phyloP scores from a whole-genome alignment of 345 rosid species.

The Populus davidiana region DNA sequence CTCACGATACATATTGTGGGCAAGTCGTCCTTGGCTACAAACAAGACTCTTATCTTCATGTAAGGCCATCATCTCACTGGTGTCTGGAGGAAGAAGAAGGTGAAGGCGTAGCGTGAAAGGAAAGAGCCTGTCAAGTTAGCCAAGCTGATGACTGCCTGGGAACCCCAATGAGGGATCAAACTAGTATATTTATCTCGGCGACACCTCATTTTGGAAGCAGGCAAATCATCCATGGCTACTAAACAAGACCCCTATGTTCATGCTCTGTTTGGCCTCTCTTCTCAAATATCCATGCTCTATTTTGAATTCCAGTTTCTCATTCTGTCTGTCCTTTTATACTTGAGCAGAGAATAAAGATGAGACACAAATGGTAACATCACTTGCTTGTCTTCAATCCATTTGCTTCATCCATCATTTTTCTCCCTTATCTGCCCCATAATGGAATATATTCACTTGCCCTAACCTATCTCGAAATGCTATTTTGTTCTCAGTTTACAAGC shows the following conservation, averaged over 20 bases:
- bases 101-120: not conserved
- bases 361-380: not conserved
- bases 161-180: not conserved
- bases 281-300: not conserved
- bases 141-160: not conserved
- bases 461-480: not conserved
- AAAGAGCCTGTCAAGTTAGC: not conserved
- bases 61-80: not conserved
- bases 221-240: not conserved
- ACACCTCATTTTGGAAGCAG: not conserved
- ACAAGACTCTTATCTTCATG: conserved; percentile 14
- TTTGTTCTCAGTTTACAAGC: not conserved
- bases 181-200: too few species aligned
- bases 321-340: not conserved
- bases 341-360: not conserved
- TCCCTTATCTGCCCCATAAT: not conserved
- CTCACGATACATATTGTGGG: not conserved
- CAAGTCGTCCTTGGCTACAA: conserved; percentile 26
- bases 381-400: not conserved
- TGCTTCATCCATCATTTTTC: not conserved
- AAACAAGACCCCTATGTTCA: not conserved
- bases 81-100: too few species aligned
- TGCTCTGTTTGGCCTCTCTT: not conserved
- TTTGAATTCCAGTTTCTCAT: not conserved
- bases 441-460: not conserved